Conservation (phyloP, 139 green algal species). For the Bryopsis sp. region DNA sequence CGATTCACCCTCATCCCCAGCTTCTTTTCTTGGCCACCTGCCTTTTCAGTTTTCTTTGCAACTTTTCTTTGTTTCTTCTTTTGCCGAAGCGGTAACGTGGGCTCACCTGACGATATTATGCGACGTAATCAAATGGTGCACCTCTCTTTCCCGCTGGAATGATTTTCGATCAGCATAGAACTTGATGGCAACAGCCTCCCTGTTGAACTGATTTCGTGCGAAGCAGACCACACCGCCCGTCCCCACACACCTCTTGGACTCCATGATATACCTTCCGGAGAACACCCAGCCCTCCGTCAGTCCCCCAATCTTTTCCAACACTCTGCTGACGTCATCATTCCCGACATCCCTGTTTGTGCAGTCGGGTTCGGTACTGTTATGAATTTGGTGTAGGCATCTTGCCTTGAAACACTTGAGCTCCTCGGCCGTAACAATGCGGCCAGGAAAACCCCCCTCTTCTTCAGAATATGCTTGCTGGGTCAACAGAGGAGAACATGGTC, state of each 20-base stretch:
- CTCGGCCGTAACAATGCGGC: too few species aligned
- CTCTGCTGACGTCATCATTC: too few species aligned
- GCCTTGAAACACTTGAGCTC: too few species aligned
- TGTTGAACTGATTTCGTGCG: not conserved
- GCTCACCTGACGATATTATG: not conserved
- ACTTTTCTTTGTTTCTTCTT: not conserved
- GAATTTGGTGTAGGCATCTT: too few species aligned
- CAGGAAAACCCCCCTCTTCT: too few species aligned
- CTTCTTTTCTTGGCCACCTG: not conserved
- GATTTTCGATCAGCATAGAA: not conserved
- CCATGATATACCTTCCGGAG: conserved; percentile 13
- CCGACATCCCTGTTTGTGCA: too few species aligned
- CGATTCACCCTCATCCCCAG: not conserved
- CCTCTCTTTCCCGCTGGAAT: conserved; percentile 4
- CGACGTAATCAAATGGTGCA: not conserved
- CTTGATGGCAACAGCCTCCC: conserved; percentile 7
- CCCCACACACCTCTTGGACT: not conserved
- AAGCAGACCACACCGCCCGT: conserved; percentile 2
- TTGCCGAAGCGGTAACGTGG: not conserved
- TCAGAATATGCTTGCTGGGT: too few species aligned
- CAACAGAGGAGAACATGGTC: too few species aligned
- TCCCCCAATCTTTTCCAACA: too few species aligned
- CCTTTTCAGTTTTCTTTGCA: not conserved
- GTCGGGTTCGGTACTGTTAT: too few species aligned
- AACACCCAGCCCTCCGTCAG: too few species aligned